Percentiles rank a stretch among this genome's conserved stretches.
Evolutionary conservation across 1,139 yeast genomes (phyloP).

Genomic region (Hemisphaericaspora subhashii): DNA sequence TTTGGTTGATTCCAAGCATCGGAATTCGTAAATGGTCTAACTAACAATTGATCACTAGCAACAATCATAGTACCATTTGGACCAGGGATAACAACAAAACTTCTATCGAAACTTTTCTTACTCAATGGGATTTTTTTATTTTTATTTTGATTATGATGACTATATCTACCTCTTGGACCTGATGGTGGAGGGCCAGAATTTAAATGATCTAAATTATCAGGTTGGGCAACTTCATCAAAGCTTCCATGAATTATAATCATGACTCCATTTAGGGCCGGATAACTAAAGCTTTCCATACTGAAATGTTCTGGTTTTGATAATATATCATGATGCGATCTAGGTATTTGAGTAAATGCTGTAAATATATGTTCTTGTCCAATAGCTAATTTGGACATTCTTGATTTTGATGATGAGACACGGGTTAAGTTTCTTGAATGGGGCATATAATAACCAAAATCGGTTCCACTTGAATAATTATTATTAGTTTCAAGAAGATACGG

Average conservation of each 20-base stretch:
- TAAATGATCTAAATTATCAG: slow-evolving; percentile 33
- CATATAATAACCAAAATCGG: slow-evolving; percentile 65
- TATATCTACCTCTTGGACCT: slow-evolving; percentile 35
- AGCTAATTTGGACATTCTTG: slow-evolving; percentile 58
- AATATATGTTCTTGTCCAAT: slow-evolving; percentile 70
- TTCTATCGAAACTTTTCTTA: slow-evolving; percentile 82
- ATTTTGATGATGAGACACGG: slow-evolving; percentile 61
- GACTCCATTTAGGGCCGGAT: slow-evolving; percentile 72
- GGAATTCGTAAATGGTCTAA: slow-evolving; percentile 61
- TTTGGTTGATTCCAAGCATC: slow-evolving; percentile 53
- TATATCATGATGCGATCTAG: slow-evolving; percentile 73
- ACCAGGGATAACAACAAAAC: slow-evolving; percentile 76
- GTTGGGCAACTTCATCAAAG: slow-evolving; percentile 65
- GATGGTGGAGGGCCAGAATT: slow-evolving; percentile 13
- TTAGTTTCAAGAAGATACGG: slow-evolving; percentile 46
- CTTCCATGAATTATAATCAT: slow-evolving; percentile 81
- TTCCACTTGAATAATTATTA: slow-evolving; percentile 32
- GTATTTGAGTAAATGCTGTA: slow-evolving; percentile 63
- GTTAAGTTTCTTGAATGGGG: slow-evolving; percentile 75
- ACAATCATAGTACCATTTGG: slow-evolving; percentile 70
- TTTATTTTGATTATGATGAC: slow-evolving; percentile 22
- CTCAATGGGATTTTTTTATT: slow-evolving; percentile 46
- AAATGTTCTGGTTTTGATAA: slow-evolving; percentile 61
- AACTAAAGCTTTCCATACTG: slow-evolving; percentile 77
- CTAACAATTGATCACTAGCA: slow-evolving; percentile 76